Conservation (phyloP, 768 basidiomycete genomes). For the Lactarius trivialis region DNA sequence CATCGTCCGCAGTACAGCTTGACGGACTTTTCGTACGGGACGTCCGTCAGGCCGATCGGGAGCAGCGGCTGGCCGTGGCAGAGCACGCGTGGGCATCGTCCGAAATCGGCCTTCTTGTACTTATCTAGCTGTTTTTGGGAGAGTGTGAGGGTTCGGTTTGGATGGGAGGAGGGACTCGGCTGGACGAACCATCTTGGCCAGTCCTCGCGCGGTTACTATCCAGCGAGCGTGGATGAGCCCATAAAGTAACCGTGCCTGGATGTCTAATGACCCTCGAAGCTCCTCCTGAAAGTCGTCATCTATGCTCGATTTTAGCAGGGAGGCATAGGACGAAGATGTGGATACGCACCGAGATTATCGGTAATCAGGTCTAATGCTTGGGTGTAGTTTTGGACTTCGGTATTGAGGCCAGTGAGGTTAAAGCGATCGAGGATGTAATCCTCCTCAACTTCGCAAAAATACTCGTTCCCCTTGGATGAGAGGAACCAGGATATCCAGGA, state of each 20-base stretch:
- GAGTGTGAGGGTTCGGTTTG: not conserved
- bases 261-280: constrained; percentile 83
- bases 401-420: constrained; percentile 95
- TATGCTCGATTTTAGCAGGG: constrained; percentile 25
- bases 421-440: constrained; percentile 98
- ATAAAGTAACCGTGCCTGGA: constrained; percentile 88
- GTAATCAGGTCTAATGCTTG: constrained; percentile 95
- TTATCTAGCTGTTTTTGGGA: constrained; percentile 69
- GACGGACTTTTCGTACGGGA: constrained; percentile 98
- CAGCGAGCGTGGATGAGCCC: constrained; percentile 95
- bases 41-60: constrained; percentile 92
- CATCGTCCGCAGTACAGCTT: constrained; percentile 98
- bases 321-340: not conserved
- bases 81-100: constrained; percentile 94
- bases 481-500: constrained; percentile 99
- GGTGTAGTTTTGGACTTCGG: constrained; percentile 90
- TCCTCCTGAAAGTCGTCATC: constrained; percentile 96
- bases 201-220: constrained; percentile 90
- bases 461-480: constrained; percentile 96
- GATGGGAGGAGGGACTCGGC: not conserved
- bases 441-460: constrained; percentile 99
- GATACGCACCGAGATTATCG: constrained; percentile 76
- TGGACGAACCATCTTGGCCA: constrained; percentile 82
- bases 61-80: constrained; percentile 93
- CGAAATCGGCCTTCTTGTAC: constrained; percentile 97